phyloP scores from a whole-genome alignment of 768 basidiomycete genomes.

The Amanita inopinata region DNA sequence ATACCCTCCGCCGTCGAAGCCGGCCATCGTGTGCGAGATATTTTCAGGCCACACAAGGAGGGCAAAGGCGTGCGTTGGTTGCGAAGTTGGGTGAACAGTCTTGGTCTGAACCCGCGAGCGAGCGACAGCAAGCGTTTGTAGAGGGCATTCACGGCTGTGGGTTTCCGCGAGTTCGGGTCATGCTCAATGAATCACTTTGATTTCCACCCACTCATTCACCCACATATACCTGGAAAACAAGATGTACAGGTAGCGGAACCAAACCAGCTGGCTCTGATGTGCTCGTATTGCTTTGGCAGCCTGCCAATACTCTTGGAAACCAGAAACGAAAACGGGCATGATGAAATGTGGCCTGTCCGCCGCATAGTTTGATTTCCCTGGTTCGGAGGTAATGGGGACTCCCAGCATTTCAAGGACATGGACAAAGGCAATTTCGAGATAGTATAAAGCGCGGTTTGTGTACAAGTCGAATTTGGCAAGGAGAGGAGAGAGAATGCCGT shows the following conservation, averaged over 20 bases:
- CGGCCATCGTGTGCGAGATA: conserved; percentile 19
- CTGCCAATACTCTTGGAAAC: conserved; percentile 40
- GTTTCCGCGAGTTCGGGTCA: too few relatives aligned
- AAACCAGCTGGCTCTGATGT: conserved; percentile 71
- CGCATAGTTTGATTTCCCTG: neutral
- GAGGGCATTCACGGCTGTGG: too few relatives aligned
- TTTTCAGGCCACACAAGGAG: conserved; percentile 22
- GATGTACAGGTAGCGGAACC: conserved; percentile 87
- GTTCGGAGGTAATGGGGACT: conserved; percentile 9
- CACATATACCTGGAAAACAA: conserved; percentile 84
- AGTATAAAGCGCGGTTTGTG: conserved; percentile 16
- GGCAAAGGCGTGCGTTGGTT: conserved; percentile 33
- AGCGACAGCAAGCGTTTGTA: neutral
- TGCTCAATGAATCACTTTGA: conserved; percentile 26
- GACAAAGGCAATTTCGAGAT: conserved; percentile 16
- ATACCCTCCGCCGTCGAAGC: conserved; percentile 31
- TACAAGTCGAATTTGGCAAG: conserved; percentile 38
- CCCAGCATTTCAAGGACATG: conserved; percentile 7
- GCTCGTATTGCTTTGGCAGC: conserved; percentile 60
- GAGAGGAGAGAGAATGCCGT: conserved; percentile 40
- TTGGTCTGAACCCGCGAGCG: conserved; percentile 16
- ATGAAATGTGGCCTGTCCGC: neutral
- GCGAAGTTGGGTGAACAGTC: conserved; percentile 24
- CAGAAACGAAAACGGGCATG: conserved; percentile 45
- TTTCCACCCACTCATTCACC: conserved; percentile 74